Evolutionary conservation across 2,329 filamentous ascomycete species (phyloP).

Genomic region (Cordyceps cateniannulata): DNA sequence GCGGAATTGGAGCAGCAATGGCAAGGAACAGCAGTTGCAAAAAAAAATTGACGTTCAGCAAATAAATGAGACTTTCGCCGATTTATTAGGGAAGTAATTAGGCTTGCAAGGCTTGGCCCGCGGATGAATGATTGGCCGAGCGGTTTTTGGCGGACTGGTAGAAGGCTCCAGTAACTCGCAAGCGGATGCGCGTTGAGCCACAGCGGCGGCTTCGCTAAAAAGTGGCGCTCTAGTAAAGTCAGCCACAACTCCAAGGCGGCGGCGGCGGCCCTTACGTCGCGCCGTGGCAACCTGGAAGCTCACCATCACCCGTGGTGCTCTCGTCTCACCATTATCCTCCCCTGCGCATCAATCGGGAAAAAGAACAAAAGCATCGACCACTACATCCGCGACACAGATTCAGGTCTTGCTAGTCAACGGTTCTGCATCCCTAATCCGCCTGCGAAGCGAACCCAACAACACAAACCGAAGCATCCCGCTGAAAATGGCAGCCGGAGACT

Average conservation of each 20-base stretch:
- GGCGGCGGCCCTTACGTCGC: slow-evolving; percentile 24
- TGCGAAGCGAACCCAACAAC: not conserved
- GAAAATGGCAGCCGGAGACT: slow-evolving; percentile 52
- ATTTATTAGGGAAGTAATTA: slow-evolving; percentile 13
- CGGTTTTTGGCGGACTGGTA: not conserved
- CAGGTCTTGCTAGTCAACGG: not conserved
- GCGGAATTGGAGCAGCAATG: slow-evolving; percentile 6
- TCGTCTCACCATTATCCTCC: slow-evolving; percentile 2
- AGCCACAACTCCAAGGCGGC: slow-evolving; percentile 1
- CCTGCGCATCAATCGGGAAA: not conserved
- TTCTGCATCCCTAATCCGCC: not conserved
- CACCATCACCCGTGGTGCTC: not conserved
- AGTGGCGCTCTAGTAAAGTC: slow-evolving; percentile 8
- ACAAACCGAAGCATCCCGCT: not conserved
- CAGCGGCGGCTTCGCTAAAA: not conserved
- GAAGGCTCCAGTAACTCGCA: slow-evolving; percentile 9
- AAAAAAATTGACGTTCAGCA: not conserved
- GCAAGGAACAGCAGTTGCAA: not conserved
- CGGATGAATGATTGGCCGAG: slow-evolving; percentile 15
- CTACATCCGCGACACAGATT: not conserved
- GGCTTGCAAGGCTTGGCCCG: not conserved
- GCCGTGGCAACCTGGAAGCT: slow-evolving; percentile 30
- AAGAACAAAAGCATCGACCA: not conserved
- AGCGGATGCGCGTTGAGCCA: not conserved
- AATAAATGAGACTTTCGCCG: slow-evolving; percentile 9